Conservation (phyloP, 108 stramenopile genomes). For the Fistulifera pelliculosa region DNA sequence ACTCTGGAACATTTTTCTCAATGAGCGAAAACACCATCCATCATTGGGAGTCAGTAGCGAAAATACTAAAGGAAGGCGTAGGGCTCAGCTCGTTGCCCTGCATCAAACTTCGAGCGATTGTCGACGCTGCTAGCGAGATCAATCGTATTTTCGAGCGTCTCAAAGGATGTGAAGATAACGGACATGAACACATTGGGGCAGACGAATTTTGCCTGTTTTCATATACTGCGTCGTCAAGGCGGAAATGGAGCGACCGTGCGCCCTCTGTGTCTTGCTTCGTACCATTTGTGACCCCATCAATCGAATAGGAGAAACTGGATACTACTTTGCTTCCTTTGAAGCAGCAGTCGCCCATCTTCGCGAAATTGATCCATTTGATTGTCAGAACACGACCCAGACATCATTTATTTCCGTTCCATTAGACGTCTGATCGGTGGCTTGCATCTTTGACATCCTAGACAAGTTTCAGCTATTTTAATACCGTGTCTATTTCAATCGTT, state of each 20-base stretch:
- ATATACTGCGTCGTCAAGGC: constrained; percentile 79
- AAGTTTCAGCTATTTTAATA: no score
- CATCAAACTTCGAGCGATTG: constrained; percentile 73
- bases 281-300: constrained; percentile 71
- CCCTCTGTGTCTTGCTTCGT: constrained; percentile 59
- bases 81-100: constrained; percentile 75
- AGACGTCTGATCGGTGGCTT: neutral
- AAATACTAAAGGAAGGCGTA: constrained; percentile 63
- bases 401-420: constrained; percentile 9
- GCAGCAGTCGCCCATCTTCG: constrained; percentile 81
- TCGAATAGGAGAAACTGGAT: constrained; percentile 80
- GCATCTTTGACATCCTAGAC: no score
- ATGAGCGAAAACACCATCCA: neutral
- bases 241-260: constrained; percentile 71
- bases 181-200: constrained; percentile 38
- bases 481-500: no score
- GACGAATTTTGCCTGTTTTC: constrained; percentile 91
- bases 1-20: neutral
- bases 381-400: constrained; percentile 1
- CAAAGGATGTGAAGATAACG: neutral
- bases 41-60: constrained; percentile 36
- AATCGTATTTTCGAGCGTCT: constrained; percentile 25
- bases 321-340: constrained; percentile 81
- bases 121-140: constrained; percentile 74
- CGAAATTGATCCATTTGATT: constrained; percentile 52